A percentile compares a stretch with the other conserved stretches of the same genome.
These are phyloP conservation scores for Poa pratensis DNA, from an alignment of 176 grass and related monocot species.

Conservation along the genomic window DNA sequence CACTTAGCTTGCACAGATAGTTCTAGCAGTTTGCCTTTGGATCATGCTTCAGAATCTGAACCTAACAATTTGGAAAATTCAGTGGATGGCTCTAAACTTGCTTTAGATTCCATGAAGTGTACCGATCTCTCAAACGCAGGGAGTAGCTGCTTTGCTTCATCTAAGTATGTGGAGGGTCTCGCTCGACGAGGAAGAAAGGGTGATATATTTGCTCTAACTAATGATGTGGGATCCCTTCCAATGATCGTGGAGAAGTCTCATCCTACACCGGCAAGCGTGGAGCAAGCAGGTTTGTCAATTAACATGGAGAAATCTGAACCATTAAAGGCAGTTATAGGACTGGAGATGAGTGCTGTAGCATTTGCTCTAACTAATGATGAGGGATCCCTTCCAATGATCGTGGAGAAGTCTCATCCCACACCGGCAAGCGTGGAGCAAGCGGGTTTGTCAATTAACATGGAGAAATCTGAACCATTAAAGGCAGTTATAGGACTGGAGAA, in stretches of 20 bases:
- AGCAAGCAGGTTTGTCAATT: background rate
- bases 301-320: background rate
- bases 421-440: background rate
- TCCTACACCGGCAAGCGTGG: background rate
- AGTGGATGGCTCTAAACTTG: slow-evolving; percentile 13
- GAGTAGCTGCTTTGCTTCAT: slow-evolving; percentile 9
- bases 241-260: background rate
- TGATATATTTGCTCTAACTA: background rate
- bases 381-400: background rate
- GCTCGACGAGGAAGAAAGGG: slow-evolving; percentile 9
- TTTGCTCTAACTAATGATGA: slow-evolving; percentile 24
- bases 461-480: slow-evolving; percentile 1
- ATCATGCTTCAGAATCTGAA: slow-evolving; percentile 12
- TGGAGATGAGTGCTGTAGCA: background rate
- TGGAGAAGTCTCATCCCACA: background rate
- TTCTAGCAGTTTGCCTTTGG: slow-evolving; percentile 32
- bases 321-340: background rate
- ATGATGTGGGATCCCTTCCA: slow-evolving; percentile 29
- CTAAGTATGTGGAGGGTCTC: slow-evolving; percentile 18
- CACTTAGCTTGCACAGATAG: slow-evolving; percentile 1
- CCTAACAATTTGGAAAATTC: background rate
- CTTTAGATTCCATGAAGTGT: background rate
- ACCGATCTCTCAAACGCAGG: slow-evolving; percentile 12
- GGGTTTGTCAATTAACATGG: background rate
- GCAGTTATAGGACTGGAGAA: background rate